phyloP scores from a whole-genome alignment of 139 green algal species.

The Coelastrella sp. region DNA sequence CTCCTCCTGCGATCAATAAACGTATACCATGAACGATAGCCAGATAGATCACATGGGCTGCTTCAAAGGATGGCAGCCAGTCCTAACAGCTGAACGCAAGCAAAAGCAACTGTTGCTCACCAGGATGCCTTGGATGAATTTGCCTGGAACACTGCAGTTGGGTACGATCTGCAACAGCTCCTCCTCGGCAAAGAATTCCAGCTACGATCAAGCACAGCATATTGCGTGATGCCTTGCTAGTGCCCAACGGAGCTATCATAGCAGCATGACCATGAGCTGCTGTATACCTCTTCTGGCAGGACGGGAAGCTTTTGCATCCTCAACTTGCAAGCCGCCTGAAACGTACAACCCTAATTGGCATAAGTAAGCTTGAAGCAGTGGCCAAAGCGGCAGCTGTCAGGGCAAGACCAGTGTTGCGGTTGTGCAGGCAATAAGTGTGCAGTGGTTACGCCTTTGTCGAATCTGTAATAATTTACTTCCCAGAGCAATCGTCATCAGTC shows the following conservation, averaged over 20 bases:
- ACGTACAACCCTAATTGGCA: too few relatives aligned
- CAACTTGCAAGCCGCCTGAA: too few relatives aligned
- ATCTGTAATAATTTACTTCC: too few relatives aligned
- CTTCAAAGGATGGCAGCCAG: too few relatives aligned
- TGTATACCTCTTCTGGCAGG: background rate
- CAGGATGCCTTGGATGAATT: constrained; percentile 67
- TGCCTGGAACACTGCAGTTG: constrained; percentile 80
- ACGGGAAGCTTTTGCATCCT: background rate
- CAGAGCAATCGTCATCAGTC: too few relatives aligned
- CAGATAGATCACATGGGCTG: too few relatives aligned
- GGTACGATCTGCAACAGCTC: constrained; percentile 85
- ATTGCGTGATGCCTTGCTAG: background rate
- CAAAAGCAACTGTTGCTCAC: constrained; percentile 51
- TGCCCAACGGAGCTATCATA: too few relatives aligned
- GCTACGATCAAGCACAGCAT: constrained; percentile 59
- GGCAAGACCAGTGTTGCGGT: too few relatives aligned
- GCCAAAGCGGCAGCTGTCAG: too few relatives aligned
- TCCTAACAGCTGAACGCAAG: background rate
- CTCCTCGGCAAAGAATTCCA: constrained; percentile 92
- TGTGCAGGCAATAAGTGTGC: too few relatives aligned
- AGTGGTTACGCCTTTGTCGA: too few relatives aligned
- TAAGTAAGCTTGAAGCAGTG: too few relatives aligned
- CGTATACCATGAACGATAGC: background rate
- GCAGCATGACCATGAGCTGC: background rate
- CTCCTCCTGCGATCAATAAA: constrained; percentile 61